Percentiles rank a stretch among this genome's conserved stretches.
These are phyloP conservation scores for Striga asiatica DNA, from an alignment of 257 asterid species.

Conservation along the genomic window DNA sequence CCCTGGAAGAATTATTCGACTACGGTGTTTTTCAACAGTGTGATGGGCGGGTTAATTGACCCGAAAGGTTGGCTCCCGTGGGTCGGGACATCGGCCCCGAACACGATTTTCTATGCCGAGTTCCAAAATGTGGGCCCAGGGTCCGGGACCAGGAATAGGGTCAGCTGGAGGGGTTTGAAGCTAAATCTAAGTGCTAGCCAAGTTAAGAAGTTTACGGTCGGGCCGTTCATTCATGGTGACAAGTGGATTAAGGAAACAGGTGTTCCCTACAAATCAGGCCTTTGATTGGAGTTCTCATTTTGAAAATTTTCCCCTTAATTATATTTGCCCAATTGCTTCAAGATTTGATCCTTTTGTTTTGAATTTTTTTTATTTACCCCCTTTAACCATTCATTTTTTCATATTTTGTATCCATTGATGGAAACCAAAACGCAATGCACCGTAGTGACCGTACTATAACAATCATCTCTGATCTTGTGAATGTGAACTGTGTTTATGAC, in stretches of 20 bases:
- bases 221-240: conserved; percentile 38
- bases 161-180: conserved; percentile 67
- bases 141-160: conserved; percentile 53
- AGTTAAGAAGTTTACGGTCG: conserved; percentile 49
- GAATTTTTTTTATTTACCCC: no score
- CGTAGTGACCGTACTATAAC: no score
- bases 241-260: conserved; percentile 54
- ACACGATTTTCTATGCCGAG: conserved; percentile 67
- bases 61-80: conserved; percentile 85
- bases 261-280: conserved; percentile 43
- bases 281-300: conserved; percentile 23
- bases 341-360: no score
- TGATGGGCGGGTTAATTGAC: conserved; percentile 36
- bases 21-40: conserved; percentile 35
- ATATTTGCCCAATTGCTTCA: conserved; percentile 2
- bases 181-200: conserved; percentile 33
- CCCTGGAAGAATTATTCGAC: conserved; percentile 89
- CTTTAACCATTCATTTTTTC: conserved; percentile 1
- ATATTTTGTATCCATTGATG: conserved; percentile 1
- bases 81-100: conserved; percentile 63
- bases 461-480: no score
- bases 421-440: not conserved
- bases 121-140: conserved; percentile 52
- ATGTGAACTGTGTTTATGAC: no score
- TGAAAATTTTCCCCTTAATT: not conserved